These are phyloP conservation scores for Pseudogymnoascus sp. DNA, from an alignment of 2,329 filamentous ascomycete genomes.

Conservation along the genomic window DNA sequence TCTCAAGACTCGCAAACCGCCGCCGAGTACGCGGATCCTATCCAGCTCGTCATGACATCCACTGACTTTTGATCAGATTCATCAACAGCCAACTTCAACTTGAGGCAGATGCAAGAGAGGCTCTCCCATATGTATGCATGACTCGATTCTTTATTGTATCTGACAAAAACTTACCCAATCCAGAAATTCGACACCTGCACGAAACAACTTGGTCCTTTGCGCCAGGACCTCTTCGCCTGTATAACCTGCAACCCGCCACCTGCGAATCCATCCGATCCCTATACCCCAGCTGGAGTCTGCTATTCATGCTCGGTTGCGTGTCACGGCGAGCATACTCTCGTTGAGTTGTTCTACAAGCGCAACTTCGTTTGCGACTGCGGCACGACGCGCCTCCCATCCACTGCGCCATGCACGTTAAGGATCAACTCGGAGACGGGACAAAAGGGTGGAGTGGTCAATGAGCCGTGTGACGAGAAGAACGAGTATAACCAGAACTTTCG, in stretches of 20 bases:
- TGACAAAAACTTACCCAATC: constrained; percentile 15
- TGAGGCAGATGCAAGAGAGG: constrained; percentile 91
- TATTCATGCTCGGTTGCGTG: constrained; percentile 96
- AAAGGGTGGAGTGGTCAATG: constrained; percentile 70
- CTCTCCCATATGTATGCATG: constrained; percentile 72
- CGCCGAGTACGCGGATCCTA: constrained; percentile 29
- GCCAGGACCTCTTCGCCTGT: constrained; percentile 86
- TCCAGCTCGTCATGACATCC: background rate
- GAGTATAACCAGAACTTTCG: constrained; percentile 94
- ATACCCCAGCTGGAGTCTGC: constrained; percentile 75
- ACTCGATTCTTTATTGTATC: constrained; percentile 7
- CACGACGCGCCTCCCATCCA: constrained; percentile 67
- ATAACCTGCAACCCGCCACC: constrained; percentile 87
- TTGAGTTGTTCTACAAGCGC: constrained; percentile 92
- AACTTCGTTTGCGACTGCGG: constrained; percentile 97
- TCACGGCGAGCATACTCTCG: constrained; percentile 88
- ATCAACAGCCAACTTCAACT: constrained; percentile 83
- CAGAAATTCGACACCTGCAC: constrained; percentile 94
- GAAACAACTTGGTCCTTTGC: constrained; percentile 76
- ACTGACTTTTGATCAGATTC: constrained; percentile 49
- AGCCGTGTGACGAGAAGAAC: constrained; percentile 66
- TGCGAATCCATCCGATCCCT: constrained; percentile 51
- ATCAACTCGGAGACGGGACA: constrained; percentile 64
- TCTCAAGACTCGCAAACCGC: constrained; percentile 49
- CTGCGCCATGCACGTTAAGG: constrained; percentile 69